These are phyloP conservation scores for Fusarium nurragi DNA, from an alignment of 2,329 filamentous ascomycete genomes.

Conservation along the genomic window DNA sequence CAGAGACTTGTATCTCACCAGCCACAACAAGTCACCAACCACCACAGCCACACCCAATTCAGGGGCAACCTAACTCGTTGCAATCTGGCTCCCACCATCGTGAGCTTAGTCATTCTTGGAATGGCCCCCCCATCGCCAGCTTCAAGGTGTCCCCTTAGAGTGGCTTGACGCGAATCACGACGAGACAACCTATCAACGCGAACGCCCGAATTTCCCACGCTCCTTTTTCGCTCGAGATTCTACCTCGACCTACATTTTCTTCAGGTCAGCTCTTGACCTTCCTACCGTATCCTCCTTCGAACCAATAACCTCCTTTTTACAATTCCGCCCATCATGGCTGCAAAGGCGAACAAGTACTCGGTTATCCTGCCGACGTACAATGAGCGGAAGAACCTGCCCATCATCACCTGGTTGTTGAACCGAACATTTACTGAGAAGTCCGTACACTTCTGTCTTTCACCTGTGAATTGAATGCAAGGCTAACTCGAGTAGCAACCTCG, in stretches of 20 bases:
- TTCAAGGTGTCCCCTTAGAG: slow-evolving; percentile 43
- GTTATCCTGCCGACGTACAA: slow-evolving; percentile 99
- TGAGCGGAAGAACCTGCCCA: slow-evolving; percentile 95
- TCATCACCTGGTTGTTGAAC: slow-evolving; percentile 93
- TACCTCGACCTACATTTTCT: not conserved
- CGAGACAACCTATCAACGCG: slow-evolving; percentile 33
- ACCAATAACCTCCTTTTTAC: slow-evolving; percentile 3
- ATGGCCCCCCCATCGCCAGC: slow-evolving; percentile 21
- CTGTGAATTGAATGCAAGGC: not conserved
- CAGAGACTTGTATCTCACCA: slow-evolving; percentile 8
- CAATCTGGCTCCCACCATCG: slow-evolving; percentile 41
- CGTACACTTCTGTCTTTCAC: not conserved
- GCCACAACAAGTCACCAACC: not conserved
- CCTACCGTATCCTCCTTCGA: not conserved
- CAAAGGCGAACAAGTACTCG: slow-evolving; percentile 81
- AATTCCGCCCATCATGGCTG: slow-evolving; percentile 55
- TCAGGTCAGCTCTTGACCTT: not conserved
- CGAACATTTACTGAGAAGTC: slow-evolving; percentile 91
- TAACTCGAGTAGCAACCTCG: slow-evolving; percentile 72
- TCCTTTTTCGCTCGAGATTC: slow-evolving; percentile 36
- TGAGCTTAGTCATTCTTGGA: slow-evolving; percentile 32
- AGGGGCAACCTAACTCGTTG: slow-evolving; percentile 38
- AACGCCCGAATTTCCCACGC: slow-evolving; percentile 38
- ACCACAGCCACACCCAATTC: slow-evolving; percentile 34
- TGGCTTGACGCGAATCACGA: slow-evolving; percentile 40